Evolutionary conservation across 2,329 filamentous ascomycete species (phyloP).

Genomic region (Trichothecium sympodiale): DNA sequence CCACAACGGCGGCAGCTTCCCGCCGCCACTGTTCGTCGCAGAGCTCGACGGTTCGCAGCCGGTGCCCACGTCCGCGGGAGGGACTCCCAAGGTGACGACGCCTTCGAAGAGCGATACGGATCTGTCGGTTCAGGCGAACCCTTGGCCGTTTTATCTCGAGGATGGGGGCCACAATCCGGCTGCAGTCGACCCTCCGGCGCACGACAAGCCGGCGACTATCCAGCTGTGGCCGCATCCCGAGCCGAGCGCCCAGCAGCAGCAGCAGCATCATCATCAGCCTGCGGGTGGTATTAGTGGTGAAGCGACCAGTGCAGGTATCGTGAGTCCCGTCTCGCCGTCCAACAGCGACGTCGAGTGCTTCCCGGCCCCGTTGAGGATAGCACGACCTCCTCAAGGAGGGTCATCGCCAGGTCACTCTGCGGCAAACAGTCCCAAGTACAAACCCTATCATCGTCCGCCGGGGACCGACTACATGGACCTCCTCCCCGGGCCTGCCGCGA

Average conservation of each 20-base stretch:
- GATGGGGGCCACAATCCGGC: background rate
- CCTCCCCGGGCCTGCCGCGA: background rate
- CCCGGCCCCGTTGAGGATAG: conserved; percentile 16
- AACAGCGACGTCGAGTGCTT: conserved; percentile 8
- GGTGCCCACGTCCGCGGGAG: conserved; percentile 4
- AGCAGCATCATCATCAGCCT: conserved; percentile 3
- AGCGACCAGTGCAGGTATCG: background rate
- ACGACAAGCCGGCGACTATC: too few relatives aligned
- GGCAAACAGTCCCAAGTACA: conserved; percentile 5
- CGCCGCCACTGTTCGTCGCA: conserved; percentile 16
- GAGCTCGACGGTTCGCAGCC: conserved; percentile 18
- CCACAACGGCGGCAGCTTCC: conserved; percentile 6
- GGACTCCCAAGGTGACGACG: conserved; percentile 1
- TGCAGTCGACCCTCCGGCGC: background rate
- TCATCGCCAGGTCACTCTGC: conserved; percentile 7
- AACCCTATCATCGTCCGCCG: conserved; percentile 9
- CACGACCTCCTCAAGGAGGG: conserved; percentile 9
- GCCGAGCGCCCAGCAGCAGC: background rate
- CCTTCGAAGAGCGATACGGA: conserved; percentile 4
- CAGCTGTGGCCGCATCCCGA: background rate
- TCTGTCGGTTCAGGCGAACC: conserved; percentile 13
- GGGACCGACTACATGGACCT: background rate
- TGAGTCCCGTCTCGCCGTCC: conserved; percentile 3
- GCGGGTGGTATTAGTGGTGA: background rate
- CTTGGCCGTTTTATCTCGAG: conserved; percentile 22